phyloP scores from a whole-genome alignment of 305 asterid species.

The Rubia balearica region DNA sequence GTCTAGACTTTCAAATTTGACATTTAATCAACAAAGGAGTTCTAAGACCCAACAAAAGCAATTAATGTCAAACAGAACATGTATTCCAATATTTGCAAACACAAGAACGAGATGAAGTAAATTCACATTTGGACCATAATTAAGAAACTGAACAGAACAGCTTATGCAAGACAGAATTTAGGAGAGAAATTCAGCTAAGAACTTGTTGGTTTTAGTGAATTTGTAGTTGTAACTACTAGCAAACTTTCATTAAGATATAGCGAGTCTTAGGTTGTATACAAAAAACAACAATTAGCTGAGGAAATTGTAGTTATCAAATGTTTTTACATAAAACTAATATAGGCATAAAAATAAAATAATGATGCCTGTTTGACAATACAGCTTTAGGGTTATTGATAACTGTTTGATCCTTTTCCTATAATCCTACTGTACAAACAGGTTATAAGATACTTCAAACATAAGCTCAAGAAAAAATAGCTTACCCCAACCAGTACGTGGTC shows the following conservation, averaged over 20 bases:
- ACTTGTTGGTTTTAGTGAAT: not conserved
- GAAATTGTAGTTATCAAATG: not conserved
- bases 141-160: not conserved
- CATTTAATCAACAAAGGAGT: not conserved
- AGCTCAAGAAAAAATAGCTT: conserved; percentile 30
- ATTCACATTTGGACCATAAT: not conserved
- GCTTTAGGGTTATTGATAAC: not conserved
- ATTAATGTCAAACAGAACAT: not conserved
- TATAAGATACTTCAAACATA: not conserved
- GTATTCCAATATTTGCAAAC: not conserved
- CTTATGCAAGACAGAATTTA: not conserved
- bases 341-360: not conserved
- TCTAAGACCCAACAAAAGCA: not conserved
- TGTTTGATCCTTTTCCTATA: not conserved
- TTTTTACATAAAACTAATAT: not conserved
- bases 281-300: not conserved
- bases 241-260: not conserved
- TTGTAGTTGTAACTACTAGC: not conserved
- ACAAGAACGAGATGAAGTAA: not conserved
- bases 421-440: not conserved
- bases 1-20: not conserved
- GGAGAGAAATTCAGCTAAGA: not conserved
- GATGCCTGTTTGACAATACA: not conserved
- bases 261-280: not conserved
- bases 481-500: conserved; percentile 87